Conservation (phyloP, 345 rosid genomes). For the Euphorbia pulcherrima region DNA sequence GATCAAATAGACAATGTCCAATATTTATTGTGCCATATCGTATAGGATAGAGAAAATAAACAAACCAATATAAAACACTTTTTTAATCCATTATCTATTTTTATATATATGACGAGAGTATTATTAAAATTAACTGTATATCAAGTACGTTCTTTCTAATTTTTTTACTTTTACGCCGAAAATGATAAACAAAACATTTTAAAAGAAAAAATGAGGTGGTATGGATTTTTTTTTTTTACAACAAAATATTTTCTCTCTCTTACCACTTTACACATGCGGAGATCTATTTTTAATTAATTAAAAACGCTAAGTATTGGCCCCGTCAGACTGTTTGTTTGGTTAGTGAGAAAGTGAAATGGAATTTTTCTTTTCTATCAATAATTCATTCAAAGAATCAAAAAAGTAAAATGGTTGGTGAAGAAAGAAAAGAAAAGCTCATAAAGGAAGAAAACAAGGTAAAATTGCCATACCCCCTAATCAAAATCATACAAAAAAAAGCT, state of each 20-base stretch:
- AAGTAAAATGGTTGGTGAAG: not conserved
- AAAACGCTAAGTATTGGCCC: not conserved
- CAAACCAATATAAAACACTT: too few relatives aligned
- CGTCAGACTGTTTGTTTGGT: conserved; percentile 9
- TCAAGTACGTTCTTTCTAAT: too few relatives aligned
- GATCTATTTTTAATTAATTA: not conserved
- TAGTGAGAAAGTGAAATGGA: not conserved
- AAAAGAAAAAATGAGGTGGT: not conserved
- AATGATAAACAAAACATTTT: not conserved
- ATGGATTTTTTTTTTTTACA: not conserved
- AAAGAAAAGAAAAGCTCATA: not conserved
- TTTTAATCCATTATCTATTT: too few relatives aligned
- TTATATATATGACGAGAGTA: too few relatives aligned
- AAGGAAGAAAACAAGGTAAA: not conserved
- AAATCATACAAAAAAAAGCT: not conserved
- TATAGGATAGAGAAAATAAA: too few relatives aligned
- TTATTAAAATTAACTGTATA: too few relatives aligned
- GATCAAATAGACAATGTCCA: too few relatives aligned
- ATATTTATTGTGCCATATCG: too few relatives aligned
- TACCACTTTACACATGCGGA: conserved; percentile 4
- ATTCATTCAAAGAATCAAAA: not conserved
- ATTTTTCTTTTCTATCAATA: not conserved
- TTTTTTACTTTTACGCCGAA: too few relatives aligned
- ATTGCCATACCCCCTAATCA: not conserved
- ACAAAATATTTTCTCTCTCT: not conserved